Evolutionary conservation across 2,329 filamentous ascomycete species (phyloP).

Genomic region (Apiospora koreana): DNA sequence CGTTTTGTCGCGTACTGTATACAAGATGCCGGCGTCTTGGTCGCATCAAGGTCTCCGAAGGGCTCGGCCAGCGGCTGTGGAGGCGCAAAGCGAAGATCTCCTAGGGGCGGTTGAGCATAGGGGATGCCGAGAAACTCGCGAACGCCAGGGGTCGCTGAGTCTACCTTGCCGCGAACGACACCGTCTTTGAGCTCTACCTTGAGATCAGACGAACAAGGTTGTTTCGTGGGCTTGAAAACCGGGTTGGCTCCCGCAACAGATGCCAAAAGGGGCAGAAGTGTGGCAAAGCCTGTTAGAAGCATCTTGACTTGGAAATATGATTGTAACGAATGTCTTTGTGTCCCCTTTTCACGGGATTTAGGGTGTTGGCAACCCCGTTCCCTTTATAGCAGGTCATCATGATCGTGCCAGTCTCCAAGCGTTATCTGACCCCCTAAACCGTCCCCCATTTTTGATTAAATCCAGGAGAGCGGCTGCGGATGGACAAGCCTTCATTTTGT

Average conservation of each 20-base stretch:
- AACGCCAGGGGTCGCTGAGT: neutral
- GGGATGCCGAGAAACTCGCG: conserved; percentile 32
- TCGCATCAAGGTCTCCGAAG: conserved; percentile 20
- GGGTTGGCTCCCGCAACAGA: neutral
- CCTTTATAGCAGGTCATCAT: neutral
- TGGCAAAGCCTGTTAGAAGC: neutral
- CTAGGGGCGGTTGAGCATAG: conserved; percentile 29
- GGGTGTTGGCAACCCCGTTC: neutral
- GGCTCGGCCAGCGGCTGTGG: conserved; percentile 20
- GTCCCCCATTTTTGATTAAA: neutral
- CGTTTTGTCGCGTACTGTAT: conserved; percentile 21
- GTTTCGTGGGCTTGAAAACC: neutral
- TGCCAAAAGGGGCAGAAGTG: neutral
- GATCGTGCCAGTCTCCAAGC: neutral
- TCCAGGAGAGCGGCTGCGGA: neutral
- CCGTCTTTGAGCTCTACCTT: neutral
- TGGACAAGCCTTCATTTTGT: neutral
- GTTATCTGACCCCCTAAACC: neutral
- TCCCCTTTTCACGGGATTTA: too few relatives aligned
- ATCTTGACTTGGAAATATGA: neutral
- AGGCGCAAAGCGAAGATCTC: conserved; percentile 26
- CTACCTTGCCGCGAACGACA: neutral
- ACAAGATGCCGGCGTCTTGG: conserved; percentile 22
- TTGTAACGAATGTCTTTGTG: neutral
- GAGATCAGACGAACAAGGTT: neutral